Percentiles rank a stretch among this genome's conserved stretches.
phyloP scores from a whole-genome alignment of 202 grass and related monocot genomes.

The Hordeum pubiflorum region DNA sequence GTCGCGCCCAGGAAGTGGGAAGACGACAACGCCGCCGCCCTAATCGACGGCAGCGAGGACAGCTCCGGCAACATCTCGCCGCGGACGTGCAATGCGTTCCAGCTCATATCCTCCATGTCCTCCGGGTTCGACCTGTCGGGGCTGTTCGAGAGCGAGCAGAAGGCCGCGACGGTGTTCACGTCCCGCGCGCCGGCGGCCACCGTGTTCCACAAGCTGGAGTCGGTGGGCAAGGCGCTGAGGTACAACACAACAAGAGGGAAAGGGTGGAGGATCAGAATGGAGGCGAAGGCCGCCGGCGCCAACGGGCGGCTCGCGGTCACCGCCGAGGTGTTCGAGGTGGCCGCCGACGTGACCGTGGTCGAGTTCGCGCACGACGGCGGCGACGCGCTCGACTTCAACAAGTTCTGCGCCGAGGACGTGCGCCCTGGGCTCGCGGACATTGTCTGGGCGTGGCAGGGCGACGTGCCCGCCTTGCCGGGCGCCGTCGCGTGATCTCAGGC shows the following conservation, averaged over 20 bases:
- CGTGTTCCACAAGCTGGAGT: constrained; percentile 50
- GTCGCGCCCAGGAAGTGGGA: constrained; percentile 22
- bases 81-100: constrained; percentile 91
- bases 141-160: constrained; percentile 60
- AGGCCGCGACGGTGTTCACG: constrained; percentile 66
- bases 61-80: constrained; percentile 29
- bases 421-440: constrained; percentile 62
- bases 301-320: constrained; percentile 49
- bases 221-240: constrained; percentile 37
- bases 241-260: constrained; percentile 42
- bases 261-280: constrained; percentile 50
- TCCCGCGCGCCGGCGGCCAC: constrained; percentile 39
- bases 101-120: constrained; percentile 93
- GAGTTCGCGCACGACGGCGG: constrained; percentile 81
- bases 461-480: constrained; percentile 2
- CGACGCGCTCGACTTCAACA: constrained; percentile 68
- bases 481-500: neutral
- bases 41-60: neutral
- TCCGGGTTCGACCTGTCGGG: constrained; percentile 88
- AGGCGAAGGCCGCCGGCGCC: constrained; percentile 32
- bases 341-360: constrained; percentile 53
- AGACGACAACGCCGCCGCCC: neutral
- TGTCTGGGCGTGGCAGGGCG: constrained; percentile 96
- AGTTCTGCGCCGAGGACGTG: constrained; percentile 70
- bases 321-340: constrained; percentile 81